These are phyloP conservation scores for Areca catechu DNA, from an alignment of 176 grass and related monocot genomes.

Conservation along the genomic window DNA sequence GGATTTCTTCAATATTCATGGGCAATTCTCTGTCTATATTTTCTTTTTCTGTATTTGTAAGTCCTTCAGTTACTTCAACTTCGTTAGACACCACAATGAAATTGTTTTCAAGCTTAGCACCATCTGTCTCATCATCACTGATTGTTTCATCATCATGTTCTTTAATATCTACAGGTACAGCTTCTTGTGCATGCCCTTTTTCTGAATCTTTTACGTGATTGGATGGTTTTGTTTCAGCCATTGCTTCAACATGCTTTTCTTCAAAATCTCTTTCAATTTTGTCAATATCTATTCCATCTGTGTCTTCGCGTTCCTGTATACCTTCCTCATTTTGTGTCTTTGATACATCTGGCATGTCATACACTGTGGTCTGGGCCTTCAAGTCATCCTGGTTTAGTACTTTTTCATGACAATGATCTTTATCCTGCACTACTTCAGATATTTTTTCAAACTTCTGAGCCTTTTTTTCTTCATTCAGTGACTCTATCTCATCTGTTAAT, in stretches of 20 bases:
- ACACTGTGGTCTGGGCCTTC: too few species aligned
- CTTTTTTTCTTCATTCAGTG: not conserved
- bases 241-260: not conserved
- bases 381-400: not conserved
- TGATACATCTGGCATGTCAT: too few species aligned
- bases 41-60: not conserved
- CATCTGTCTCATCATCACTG: not conserved
- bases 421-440: not conserved
- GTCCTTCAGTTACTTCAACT: not conserved
- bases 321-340: not conserved
- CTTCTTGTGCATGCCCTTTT: not conserved
- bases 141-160: not conserved
- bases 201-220: not conserved
- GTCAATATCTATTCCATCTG: not conserved
- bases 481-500: not conserved
- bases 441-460: not conserved
- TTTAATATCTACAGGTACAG: not conserved
- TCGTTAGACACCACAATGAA: not conserved
- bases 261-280: not conserved
- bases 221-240: not conserved
- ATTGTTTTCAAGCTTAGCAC: not conserved
- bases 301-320: not conserved
- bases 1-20: not conserved
- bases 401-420: not conserved
- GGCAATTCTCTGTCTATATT: not conserved